Evolutionary conservation across 345 rosid species (phyloP).

Genomic region (Balakata baccata): DNA sequence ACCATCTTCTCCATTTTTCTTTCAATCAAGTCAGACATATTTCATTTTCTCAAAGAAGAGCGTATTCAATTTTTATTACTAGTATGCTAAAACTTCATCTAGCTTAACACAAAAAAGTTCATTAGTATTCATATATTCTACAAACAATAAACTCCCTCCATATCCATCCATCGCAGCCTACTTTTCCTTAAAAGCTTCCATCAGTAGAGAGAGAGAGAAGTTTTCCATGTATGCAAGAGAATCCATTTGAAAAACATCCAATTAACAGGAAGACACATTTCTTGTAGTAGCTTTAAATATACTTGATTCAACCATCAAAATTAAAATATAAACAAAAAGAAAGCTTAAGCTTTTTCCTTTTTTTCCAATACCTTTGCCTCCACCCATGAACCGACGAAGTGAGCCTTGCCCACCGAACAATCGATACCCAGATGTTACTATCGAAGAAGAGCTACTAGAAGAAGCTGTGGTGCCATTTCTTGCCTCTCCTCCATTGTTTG

Average conservation of each 20-base stretch:
- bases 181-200: not conserved
- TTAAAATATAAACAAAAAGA: not conserved
- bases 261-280: not conserved
- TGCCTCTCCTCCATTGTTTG: conserved; percentile 8
- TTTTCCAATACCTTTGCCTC: conserved; percentile 35
- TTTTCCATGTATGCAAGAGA: no score
- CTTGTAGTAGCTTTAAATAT: not conserved
- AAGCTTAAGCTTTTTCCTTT: not conserved
- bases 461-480: conserved; percentile 13
- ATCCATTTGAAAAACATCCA: not conserved
- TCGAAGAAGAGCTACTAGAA: conserved; percentile 16
- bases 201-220: no score
- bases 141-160: not conserved
- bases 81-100: not conserved
- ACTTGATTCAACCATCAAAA: not conserved
- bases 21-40: not conserved
- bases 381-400: conserved; percentile 44
- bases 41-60: not conserved
- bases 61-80: not conserved
- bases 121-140: not conserved
- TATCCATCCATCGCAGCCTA: not conserved
- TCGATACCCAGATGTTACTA: conserved; percentile 26
- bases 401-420: conserved; percentile 40
- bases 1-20: not conserved
- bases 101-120: not conserved